Base-by-base conservation (phyloP, 306 rosid species). In the Heteromeles arbutifolia region DNA sequence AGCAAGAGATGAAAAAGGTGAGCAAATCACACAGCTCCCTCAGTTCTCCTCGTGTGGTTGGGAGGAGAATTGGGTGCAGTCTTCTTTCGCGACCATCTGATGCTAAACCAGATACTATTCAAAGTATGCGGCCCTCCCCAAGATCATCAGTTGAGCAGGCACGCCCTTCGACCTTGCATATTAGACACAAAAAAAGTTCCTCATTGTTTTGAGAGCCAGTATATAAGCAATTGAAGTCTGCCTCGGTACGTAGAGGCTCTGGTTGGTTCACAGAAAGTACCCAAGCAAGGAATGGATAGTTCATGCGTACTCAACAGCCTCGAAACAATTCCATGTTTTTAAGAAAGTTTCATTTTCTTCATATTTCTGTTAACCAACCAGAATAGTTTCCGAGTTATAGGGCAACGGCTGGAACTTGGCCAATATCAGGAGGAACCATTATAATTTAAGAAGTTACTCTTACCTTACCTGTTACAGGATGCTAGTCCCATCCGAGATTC, bases 1-100 rank as follows among this genome's bases (percentile, higher is more conserved):
- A 90, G 89, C 85, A 87, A 81, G 98, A 94, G 82, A 94, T 94
- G 97, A 94, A 85, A 78, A 88, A 71, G 77, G 95, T 88, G 61
- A 54, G 84, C 28, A 94, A 90, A 73, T 86, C 95, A 64, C 95
- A 85, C 65, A 86, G 89, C 74, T 79, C 92, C 70, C 88, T 87
- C 4, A 75, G 82, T 78, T 88, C 96, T 50, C 96, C 96, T 82
- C 91, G 83, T 56, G 71, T 85, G 26, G 78, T 88, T 53, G 87
- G 83, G 8, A 77, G 85, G 78, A 89, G 81, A 78, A 58, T 90
- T 3, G 97, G 98, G 72, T 87, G 97, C 85, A 92, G 88, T 79
- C 95, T 86, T 72, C 81, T 90, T 78, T 93, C 91, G 4, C 84
- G 90, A 52, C 68, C 87, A 15, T 93, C 96, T 11, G 92, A 89